phyloP scores from a whole-genome alignment of 148 eudicot species.

The Rheum nobile region DNA sequence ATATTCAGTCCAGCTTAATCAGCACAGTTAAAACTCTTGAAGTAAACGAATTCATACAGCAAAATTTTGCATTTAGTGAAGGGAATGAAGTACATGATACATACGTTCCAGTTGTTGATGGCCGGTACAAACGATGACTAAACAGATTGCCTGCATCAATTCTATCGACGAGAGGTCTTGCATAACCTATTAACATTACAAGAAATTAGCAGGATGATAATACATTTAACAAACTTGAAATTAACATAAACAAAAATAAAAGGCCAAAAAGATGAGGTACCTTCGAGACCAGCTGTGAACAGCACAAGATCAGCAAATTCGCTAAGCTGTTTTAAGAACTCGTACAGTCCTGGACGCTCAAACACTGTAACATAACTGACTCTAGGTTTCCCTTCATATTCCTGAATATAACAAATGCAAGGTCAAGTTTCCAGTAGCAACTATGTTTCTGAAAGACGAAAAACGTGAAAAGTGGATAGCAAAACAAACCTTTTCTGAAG shows the following conservation, averaged over 20 bases:
- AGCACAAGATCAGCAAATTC: slow-evolving; percentile 91
- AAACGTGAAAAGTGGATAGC: slow-evolving; percentile 3
- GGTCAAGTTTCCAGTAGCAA: slow-evolving; percentile 7
- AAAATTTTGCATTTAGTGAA: background rate
- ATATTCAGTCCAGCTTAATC: background rate
- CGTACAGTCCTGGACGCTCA: slow-evolving; percentile 93
- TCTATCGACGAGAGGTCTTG: slow-evolving; percentile 89
- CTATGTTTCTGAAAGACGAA: background rate
- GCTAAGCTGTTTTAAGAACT: slow-evolving; percentile 70
- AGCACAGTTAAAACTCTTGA: background rate
- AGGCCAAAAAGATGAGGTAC: slow-evolving; percentile 20
- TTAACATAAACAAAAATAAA: background rate
- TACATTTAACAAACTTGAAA: background rate
- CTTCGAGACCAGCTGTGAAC: slow-evolving; percentile 99
- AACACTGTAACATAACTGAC: slow-evolving; percentile 95
- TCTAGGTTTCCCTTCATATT: slow-evolving; percentile 83
- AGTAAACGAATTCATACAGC: background rate
- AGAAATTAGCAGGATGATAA: background rate
- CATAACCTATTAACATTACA: slow-evolving; percentile 55
- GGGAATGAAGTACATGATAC: slow-evolving; percentile 16
- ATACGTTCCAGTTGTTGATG: slow-evolving; percentile 84
- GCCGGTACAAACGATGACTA: slow-evolving; percentile 66
- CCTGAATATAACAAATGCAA: slow-evolving; percentile 36
- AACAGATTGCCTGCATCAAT: slow-evolving; percentile 55
- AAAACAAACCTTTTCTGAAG: slow-evolving; percentile 71